These are phyloP conservation scores for Pilobolus umbonatus DNA, from an alignment of 192 early-diverging fungal species.

Conservation along the genomic window DNA sequence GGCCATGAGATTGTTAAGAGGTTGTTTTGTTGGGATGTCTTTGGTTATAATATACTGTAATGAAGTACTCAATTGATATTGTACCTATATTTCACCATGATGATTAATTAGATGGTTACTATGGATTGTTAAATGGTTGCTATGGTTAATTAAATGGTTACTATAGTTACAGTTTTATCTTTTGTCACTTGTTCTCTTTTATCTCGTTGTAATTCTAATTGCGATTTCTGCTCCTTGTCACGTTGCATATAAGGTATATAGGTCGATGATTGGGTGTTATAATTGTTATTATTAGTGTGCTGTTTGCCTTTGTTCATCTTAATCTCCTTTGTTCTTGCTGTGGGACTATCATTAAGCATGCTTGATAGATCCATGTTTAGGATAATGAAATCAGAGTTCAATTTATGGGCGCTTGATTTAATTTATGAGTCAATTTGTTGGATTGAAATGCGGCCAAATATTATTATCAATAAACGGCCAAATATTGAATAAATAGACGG, in stretches of 20 bases:
- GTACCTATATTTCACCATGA: constrained; percentile 2
- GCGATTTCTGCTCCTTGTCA: not conserved
- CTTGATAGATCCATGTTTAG: constrained; percentile 13
- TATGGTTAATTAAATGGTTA: not conserved
- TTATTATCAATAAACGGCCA: no score
- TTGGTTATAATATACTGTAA: constrained; percentile 5
- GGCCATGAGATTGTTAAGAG: not conserved
- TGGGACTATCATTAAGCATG: constrained; percentile 13
- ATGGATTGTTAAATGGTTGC: not conserved
- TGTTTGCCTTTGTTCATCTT: no score
- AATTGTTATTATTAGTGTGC: no score
- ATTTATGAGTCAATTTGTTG: no score
- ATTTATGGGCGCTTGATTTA: no score
- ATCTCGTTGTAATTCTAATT: not conserved
- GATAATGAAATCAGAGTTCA: no score
- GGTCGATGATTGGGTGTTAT: not conserved
- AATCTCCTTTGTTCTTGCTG: not conserved
- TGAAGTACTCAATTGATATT: constrained; percentile 14
- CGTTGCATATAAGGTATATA: not conserved
- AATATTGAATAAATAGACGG: no score
- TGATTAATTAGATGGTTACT: not conserved
- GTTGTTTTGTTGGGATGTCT: constrained; percentile 1
- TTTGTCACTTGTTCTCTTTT: not conserved
- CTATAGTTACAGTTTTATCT: constrained; percentile 2
- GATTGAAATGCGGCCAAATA: no score